phyloP scores from a whole-genome alignment of 805 yeast genomes.

The Myxozyma sirexii region DNA sequence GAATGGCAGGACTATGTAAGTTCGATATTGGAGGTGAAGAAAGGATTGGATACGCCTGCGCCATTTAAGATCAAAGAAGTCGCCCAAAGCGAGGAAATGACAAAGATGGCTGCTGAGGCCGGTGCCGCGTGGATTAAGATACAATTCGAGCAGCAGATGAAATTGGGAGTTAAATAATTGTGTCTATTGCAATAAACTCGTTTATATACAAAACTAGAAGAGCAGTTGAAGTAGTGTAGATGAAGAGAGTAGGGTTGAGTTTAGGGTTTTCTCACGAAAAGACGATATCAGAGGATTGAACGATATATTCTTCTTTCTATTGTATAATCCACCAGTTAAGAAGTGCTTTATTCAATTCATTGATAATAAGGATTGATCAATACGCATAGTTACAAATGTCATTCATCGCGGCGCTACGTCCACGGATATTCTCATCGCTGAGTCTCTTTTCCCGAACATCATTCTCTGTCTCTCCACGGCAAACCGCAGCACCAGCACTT shows the following conservation, averaged over 20 bases:
- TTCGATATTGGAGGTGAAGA: slow-evolving; percentile 77
- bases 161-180: neutral
- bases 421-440: neutral
- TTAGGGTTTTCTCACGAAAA: too few species aligned
- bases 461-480: neutral
- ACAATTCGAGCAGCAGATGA: slow-evolving; percentile 8
- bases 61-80: slow-evolving; percentile 11
- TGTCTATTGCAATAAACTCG: neutral
- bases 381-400: too few species aligned
- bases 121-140: slow-evolving; percentile 14
- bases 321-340: too few species aligned
- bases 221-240: too few species aligned
- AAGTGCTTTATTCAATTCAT: too few species aligned
- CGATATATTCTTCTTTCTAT: too few species aligned
- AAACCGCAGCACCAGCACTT: neutral
- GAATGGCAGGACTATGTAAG: slow-evolving; percentile 90
- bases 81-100: slow-evolving; percentile 10
- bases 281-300: too few species aligned
- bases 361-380: too few species aligned
- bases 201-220: too few species aligned
- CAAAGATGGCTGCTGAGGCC: slow-evolving; percentile 1
- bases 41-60: slow-evolving; percentile 37
- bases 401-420: neutral
- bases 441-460: neutral
- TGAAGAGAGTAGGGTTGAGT: too few species aligned